Base-by-base conservation (phyloP, 202 grass and related monocot genomes). In the Zizania palustris region DNA sequence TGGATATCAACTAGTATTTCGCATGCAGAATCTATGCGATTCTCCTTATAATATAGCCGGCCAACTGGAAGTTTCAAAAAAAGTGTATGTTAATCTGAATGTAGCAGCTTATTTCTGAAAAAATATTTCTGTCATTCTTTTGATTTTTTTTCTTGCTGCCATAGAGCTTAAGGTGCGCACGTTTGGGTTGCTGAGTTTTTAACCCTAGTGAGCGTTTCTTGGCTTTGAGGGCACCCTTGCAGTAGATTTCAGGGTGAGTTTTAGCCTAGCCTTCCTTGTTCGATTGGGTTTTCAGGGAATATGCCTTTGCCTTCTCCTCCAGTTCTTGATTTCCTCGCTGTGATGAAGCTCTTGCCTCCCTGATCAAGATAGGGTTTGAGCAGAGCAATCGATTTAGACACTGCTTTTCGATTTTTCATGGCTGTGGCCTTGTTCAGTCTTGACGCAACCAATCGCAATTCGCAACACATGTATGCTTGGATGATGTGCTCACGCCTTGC, bases 211-310 rank as follows among this genome's bases (percentile, higher is more conserved):
- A 74, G 56, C 44, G 75, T 80, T 84, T 77, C 77, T 77, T 84
- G 81, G 82, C 86, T 80, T 88, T 7, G 72, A 65, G 66, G 65
- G 65, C 59, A 88, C 77, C 60, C 72, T 35, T 88, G 58, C 86
- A 35, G 66, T 77, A 77, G 66, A 84, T 81, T 88, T 81, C 60
- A 67, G 51, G 8, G 21, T n/a, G 71, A 59, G 50, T 63, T 53
- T 71, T 88, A 66, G 76, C 65, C 71, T 80, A 81, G 50, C 59
- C 80, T 88, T 18, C 40, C 81, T 46, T 81, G 65, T 42, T 39
- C 59, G 59, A 56, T 38, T 88, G 86, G 81, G 71, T 84, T 88
- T 88, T 69, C 67, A 63, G 40, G 74, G 82, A 85, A 73, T 79
- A 78, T 60, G 39, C 37, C 39, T 34, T 66, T 34, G 68, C 60